Conservation (phyloP, 208 protist species). For the Crithidia fasciculata region DNA sequence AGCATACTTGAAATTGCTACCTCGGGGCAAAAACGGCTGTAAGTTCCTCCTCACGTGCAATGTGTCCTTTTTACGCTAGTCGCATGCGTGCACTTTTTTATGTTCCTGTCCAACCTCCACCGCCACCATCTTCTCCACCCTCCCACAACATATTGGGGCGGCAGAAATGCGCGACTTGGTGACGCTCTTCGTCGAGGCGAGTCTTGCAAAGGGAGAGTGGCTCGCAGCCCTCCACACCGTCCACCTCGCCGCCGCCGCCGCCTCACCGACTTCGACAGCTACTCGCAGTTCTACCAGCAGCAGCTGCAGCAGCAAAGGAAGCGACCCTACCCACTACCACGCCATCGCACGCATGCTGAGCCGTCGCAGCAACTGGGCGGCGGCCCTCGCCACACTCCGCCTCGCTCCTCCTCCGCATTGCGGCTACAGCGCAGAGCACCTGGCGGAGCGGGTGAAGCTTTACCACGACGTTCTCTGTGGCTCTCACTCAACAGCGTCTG, state of each 20-base stretch:
- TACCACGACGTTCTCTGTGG: conserved; percentile 23
- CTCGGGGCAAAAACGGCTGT: too few relatives aligned
- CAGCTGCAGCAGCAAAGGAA: not conserved
- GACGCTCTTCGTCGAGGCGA: conserved; percentile 34
- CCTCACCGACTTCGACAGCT: not conserved
- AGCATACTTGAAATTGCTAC: too few relatives aligned
- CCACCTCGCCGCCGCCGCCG: not conserved
- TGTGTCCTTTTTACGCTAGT: not conserved
- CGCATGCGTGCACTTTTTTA: too few relatives aligned
- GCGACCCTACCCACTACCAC: not conserved
- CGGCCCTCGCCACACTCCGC: conserved; percentile 21
- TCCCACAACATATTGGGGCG: not conserved
- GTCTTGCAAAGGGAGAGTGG: conserved; percentile 36
- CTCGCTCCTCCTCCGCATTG: conserved; percentile 4
- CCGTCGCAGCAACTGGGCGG: conserved; percentile 7
- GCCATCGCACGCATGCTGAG: conserved; percentile 14
- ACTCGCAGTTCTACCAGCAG: too few relatives aligned
- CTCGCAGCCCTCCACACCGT: conserved; percentile 25
- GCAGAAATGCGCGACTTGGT: conserved; percentile 27
- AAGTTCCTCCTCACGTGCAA: too few relatives aligned
- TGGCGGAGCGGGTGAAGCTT: conserved; percentile 19
- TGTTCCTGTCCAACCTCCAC: too few relatives aligned
- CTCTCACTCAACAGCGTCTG: not conserved
- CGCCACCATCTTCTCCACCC: too few relatives aligned
- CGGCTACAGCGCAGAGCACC: conserved; percentile 16